A percentile compares a stretch with the other conserved stretches of the same genome.
Evolutionary conservation across 139 green algal species (phyloP).

Genomic region (Pseudopediastrum boryanum): DNA sequence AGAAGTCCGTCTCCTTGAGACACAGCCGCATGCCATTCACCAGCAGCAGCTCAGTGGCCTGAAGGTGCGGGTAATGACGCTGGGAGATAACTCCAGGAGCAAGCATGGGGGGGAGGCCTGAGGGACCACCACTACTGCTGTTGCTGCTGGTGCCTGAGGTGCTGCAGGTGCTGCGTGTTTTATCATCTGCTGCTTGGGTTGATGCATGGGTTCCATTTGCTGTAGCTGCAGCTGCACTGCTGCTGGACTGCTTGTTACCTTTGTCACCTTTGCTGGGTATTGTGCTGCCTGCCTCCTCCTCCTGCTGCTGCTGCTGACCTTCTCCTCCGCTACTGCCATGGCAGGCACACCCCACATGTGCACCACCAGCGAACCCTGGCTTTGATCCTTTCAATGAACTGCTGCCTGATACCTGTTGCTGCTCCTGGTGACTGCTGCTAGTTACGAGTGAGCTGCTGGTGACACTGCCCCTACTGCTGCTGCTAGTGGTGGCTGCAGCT

Average conservation of each 20-base stretch:
- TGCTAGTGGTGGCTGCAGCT: not conserved
- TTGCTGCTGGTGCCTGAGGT: not conserved
- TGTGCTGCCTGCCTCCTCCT: not conserved
- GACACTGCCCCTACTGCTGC: not conserved
- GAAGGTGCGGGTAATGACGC: not conserved
- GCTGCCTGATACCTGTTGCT: not conserved
- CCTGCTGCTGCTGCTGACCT: constrained; percentile 20
- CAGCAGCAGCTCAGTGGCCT: constrained; percentile 59
- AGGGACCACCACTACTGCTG: no score
- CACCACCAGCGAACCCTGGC: no score
- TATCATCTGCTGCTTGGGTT: constrained; percentile 10
- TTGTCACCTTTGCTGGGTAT: no score
- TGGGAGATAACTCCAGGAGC: constrained; percentile 19
- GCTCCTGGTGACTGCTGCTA: constrained; percentile 1
- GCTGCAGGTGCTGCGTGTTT: not conserved
- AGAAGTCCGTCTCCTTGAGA: constrained; percentile 73
- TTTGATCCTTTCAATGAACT: no score
- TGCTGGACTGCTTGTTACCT: no score
- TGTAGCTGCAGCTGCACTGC: no score
- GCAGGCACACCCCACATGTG: not conserved
- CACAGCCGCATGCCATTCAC: constrained; percentile 83
- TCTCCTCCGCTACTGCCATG: not conserved
- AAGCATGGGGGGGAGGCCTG: not conserved
- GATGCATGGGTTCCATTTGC: not conserved
- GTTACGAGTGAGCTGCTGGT: no score